Evolutionary conservation across 441 rosid species (phyloP), one percentile per base, ranked within the genome.

Genomic region (Manihot esculenta): DNA sequence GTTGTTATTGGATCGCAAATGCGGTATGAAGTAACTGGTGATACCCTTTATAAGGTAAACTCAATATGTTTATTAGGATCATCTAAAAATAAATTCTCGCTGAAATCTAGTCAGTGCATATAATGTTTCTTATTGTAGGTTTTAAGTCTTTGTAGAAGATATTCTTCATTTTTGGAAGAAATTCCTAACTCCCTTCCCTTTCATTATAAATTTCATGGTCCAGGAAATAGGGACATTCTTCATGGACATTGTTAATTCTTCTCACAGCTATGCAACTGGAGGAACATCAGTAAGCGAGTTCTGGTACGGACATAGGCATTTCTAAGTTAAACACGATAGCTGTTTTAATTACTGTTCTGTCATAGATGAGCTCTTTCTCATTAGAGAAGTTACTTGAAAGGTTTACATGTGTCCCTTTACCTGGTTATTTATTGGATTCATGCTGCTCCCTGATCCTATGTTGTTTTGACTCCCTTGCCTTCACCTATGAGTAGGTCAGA

Each of bases 221-320:
- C 86, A 95, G 99, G 89, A 82, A 35, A 88, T 88, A 5, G 87
- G 91, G 17, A 82, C 82, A 55, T 87, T 75, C 78, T 95, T 95
- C 82, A 90, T 95, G 98, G 91, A 88, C 49, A 79, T 87, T n/a
- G 88, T 95, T 20, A 95, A 91, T 77, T 81, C 91, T 67, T 92
- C 99, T 71, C 93, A 95, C 80, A 82, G 87, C 82, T 95, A 86
- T 78, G 90, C 97, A 69, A 91, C 97, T 27, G 98, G 96, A 76
- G 97, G 97, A 70, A 91, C 98, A 53, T 95, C 99, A 27, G 84
- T 79, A 23, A 0, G 67, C 17, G 96, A 95, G 82, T 91, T 89
- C 85, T 95, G 99, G 99, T 94, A 89, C 65, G 75, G 69, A 60
- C 21, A 21, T 15, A 44, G 23, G 38, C 58, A 17, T 26, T 72